phyloP scores from a whole-genome alignment of 164 flowering plant species.

The Litsea cubeba region DNA sequence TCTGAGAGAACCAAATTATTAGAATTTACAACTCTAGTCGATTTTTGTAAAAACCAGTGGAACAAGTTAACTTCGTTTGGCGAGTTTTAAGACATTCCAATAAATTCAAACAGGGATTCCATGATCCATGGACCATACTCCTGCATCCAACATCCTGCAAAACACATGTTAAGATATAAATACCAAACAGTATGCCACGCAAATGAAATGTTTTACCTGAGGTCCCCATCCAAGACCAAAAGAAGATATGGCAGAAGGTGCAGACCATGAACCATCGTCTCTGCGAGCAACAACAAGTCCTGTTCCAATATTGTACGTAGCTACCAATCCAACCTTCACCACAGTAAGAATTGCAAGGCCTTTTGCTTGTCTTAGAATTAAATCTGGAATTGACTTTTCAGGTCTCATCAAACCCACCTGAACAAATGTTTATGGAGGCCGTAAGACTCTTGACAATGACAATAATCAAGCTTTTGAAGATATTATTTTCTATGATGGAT shows the following conservation, averaged over 20 bases:
- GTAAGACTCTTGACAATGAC: background rate
- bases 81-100: background rate
- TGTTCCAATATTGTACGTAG: conserved; percentile 89
- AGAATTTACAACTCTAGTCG: no score
- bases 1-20: no score
- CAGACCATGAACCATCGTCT: conserved; percentile 97
- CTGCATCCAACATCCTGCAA: background rate
- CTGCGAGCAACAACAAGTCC: conserved; percentile 86
- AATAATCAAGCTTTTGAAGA: background rate
- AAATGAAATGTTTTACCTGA: conserved; percentile 51
- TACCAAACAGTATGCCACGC: background rate
- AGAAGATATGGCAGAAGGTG: conserved; percentile 93
- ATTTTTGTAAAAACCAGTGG: no score
- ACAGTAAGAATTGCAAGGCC: conserved; percentile 91
- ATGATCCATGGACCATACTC: background rate
- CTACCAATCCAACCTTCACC: conserved; percentile 78
- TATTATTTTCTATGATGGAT: background rate
- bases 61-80: background rate
- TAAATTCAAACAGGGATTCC: background rate
- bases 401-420: conserved; percentile 69
- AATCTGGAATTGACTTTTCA: conserved; percentile 79
- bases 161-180: background rate
- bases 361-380: conserved; percentile 68
- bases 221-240: conserved; percentile 96
- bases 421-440: background rate